Evolutionary conservation across 129 eudicot genomes (phyloP).

Genomic region (Tagetes patula): DNA sequence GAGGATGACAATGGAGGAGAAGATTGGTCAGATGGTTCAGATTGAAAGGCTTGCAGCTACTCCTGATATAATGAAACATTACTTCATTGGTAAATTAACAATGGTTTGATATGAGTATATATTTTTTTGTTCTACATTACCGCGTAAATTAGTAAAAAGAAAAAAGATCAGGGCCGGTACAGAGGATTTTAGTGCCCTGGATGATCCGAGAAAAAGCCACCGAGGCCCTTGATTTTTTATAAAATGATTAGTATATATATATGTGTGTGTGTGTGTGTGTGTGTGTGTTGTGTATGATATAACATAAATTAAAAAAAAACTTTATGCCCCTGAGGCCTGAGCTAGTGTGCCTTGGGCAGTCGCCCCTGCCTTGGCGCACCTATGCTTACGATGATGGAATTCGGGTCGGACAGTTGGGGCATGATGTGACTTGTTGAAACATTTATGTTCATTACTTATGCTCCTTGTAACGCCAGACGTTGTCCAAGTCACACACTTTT

Average conservation of each 20-base stretch:
- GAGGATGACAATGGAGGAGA: slow-evolving; percentile 57
- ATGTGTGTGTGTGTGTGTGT: too few species aligned
- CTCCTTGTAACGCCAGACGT: background rate
- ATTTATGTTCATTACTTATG: background rate
- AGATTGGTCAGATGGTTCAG: slow-evolving; percentile 70
- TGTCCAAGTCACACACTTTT: too few species aligned
- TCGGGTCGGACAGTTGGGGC: background rate
- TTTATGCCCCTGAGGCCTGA: too few species aligned
- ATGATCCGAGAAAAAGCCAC: too few species aligned
- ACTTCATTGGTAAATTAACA: slow-evolving; percentile 46
- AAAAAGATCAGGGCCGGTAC: too few species aligned
- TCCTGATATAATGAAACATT: slow-evolving; percentile 46
- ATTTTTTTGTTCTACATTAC: background rate
- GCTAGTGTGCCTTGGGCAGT: too few species aligned
- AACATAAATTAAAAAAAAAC: too few species aligned
- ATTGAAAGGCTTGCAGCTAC: slow-evolving; percentile 51
- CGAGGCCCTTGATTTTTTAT: too few species aligned
- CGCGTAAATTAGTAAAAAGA: background rate
- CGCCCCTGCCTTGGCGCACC: too few species aligned
- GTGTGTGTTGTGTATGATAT: too few species aligned
- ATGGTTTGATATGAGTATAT: background rate
- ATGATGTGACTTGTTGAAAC: background rate
- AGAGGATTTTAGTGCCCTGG: too few species aligned
- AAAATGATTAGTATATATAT: too few species aligned
- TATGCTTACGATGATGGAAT: background rate